phyloP scores from a whole-genome alignment of 345 rosid genomes.

The Gossypium arboreum region DNA sequence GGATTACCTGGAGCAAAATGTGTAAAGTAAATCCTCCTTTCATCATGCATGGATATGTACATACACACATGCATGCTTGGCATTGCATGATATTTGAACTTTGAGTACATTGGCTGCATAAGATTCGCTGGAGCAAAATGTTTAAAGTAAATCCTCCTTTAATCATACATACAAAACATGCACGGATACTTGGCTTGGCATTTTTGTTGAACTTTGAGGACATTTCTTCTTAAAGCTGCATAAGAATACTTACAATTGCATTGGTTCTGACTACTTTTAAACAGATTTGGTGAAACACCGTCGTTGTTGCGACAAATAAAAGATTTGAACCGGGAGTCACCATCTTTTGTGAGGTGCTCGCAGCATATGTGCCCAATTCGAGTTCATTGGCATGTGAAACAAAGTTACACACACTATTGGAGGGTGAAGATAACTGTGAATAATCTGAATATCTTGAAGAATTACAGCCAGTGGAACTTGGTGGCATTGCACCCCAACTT shows the following conservation, averaged over 20 bases:
- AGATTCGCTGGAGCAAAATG: too few species aligned
- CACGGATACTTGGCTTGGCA: too few species aligned
- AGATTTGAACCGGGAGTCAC: slow-evolving; percentile 32
- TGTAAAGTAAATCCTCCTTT: slow-evolving; percentile 34
- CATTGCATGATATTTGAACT: background rate
- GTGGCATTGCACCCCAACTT: slow-evolving; percentile 81
- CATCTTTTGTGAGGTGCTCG: slow-evolving; percentile 53
- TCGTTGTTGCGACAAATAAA: slow-evolving; percentile 38
- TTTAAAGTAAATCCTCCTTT: too few species aligned
- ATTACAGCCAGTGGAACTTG: slow-evolving; percentile 73
- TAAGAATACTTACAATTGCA: background rate
- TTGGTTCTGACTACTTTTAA: background rate
- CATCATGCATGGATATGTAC: background rate
- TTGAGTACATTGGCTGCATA: background rate
- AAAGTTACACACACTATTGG: slow-evolving; percentile 73
- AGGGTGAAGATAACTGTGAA: slow-evolving; percentile 67
- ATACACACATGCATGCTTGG: background rate
- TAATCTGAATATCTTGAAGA: slow-evolving; percentile 52
- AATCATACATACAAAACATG: too few species aligned
- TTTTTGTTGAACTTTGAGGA: too few species aligned
- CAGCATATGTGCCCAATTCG: slow-evolving; percentile 71
- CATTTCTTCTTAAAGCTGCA: background rate
- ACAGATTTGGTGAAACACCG: slow-evolving; percentile 43
- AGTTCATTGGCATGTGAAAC: slow-evolving; percentile 91
- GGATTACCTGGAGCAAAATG: slow-evolving; percentile 42